These are phyloP conservation scores for Thalassia testudinum DNA, from an alignment of 116 monocot genomes.

Conservation along the genomic window DNA sequence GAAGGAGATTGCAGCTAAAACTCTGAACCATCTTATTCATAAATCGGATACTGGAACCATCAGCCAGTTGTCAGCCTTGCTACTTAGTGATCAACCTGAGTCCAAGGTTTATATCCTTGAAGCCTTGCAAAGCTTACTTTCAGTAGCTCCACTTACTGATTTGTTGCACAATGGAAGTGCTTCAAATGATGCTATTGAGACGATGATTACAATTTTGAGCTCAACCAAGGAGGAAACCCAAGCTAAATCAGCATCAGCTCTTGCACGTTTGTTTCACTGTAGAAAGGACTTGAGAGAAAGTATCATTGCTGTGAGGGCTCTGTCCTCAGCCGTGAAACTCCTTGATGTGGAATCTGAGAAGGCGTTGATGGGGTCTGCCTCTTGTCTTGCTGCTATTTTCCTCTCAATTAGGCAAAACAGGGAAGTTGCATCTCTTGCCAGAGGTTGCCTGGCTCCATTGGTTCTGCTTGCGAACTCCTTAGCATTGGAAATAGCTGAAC, in stretches of 20 bases:
- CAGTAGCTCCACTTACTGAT: constrained; percentile 72
- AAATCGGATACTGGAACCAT: constrained; percentile 89
- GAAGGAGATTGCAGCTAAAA: constrained; percentile 87
- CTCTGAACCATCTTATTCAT: constrained; percentile 87
- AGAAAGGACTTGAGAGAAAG: constrained; percentile 94
- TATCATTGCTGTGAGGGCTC: constrained; percentile 56
- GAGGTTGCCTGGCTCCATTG: constrained; percentile 42
- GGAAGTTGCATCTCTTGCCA: constrained; percentile 61
- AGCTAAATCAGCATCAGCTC: constrained; percentile 77
- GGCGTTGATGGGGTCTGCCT: constrained; percentile 39
- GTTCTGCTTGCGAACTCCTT: constrained; percentile 59
- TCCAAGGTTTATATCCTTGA: constrained; percentile 92
- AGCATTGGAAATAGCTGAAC: constrained; percentile 71
- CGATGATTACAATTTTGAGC: constrained; percentile 75
- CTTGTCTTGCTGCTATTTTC: constrained; percentile 89
- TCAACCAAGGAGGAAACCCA: constrained; percentile 85
- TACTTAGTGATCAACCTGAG: constrained; percentile 88
- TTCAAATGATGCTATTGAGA: constrained; percentile 87
- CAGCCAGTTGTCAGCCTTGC: constrained; percentile 81
- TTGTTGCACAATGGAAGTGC: constrained; percentile 89
- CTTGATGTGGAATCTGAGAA: constrained; percentile 57
- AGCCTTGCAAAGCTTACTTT: constrained; percentile 75
- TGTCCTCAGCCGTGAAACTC: constrained; percentile 58
- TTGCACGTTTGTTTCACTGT: constrained; percentile 72
- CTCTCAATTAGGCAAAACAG: constrained; percentile 83